A percentile compares a stretch with the other conserved stretches of the same genome.
Evolutionary conservation across 129 eudicot genomes (phyloP).

Genomic region (Solidago caesia): DNA sequence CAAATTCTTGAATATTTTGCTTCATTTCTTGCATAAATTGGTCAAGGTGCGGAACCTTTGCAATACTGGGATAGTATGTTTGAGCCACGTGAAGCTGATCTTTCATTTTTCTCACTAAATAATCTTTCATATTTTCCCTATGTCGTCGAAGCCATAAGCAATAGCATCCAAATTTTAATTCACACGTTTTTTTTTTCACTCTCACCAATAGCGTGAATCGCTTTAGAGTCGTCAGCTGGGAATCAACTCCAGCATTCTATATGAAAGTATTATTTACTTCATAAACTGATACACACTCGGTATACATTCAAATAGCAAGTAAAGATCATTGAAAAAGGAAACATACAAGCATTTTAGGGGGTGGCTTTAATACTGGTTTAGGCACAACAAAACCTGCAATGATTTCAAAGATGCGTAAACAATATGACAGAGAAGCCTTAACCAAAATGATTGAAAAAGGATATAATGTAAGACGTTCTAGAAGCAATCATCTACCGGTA

Average conservation of each 20-base stretch:
- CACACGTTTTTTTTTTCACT: constrained; percentile 51
- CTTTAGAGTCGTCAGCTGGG: constrained; percentile 27
- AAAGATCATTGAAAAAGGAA: not conserved
- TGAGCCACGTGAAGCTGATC: constrained; percentile 94
- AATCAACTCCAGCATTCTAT: constrained; percentile 17
- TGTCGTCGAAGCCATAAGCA: constrained; percentile 86
- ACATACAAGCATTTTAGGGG: constrained; percentile 32
- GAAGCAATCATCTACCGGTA: constrained; percentile 41
- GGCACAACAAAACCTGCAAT: constrained; percentile 45
- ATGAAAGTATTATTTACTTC: constrained; percentile 5
- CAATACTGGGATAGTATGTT: constrained; percentile 95
- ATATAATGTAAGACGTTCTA: constrained; percentile 8
- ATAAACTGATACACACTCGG: not conserved
- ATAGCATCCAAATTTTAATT: constrained; percentile 83
- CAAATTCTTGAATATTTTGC: constrained; percentile 94
- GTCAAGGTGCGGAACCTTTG: constrained; percentile 75
- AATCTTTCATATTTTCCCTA: constrained; percentile 62
- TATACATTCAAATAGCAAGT: constrained; percentile 9
- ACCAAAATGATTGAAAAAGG: not conserved
- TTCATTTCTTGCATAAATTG: constrained; percentile 78
- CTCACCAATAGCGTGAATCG: constrained; percentile 41
- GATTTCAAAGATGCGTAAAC: constrained; percentile 16
- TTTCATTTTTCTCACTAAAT: constrained; percentile 78
- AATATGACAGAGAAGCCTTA: constrained; percentile 21
- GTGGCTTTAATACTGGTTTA: constrained; percentile 38